A percentile compares a stretch with the other conserved stretches of the same genome.
Conservation (phyloP, 1,284 basidiomycete genomes). For the Sporisorium iseilematis-ciliati region DNA sequence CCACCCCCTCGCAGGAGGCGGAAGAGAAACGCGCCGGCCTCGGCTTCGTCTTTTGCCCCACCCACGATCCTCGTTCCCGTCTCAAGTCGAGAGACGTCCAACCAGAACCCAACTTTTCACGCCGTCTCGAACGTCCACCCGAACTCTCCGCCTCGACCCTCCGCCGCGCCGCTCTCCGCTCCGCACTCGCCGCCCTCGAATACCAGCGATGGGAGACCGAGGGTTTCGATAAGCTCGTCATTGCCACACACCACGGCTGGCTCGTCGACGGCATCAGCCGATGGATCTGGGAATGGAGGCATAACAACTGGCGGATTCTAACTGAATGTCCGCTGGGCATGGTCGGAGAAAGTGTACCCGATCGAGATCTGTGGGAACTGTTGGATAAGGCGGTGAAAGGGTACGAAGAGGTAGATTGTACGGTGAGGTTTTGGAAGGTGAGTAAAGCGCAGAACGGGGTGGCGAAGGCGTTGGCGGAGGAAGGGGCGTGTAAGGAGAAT, state of each 20-base stretch:
- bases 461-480: constrained; percentile 57
- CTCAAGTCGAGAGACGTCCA: constrained; percentile 18
- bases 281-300: constrained; percentile 67
- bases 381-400: constrained; percentile 58
- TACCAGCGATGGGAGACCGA: constrained; percentile 64
- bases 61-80: constrained; percentile 27
- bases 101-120: constrained; percentile 59
- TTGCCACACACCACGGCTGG: constrained; percentile 65
- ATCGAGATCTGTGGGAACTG: constrained; percentile 67
- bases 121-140: constrained; percentile 61
- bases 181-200: constrained; percentile 65
- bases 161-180: constrained; percentile 60
- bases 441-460: constrained; percentile 41
- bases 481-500: constrained; percentile 62
- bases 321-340: constrained; percentile 47
- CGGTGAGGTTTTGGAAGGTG: constrained; percentile 67
- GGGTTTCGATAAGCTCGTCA: constrained; percentile 67
- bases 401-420: constrained; percentile 68
- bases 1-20: background rate
- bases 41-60: constrained; percentile 55
- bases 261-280: constrained; percentile 64
- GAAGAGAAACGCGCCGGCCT: constrained; percentile 52
- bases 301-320: constrained; percentile 62
- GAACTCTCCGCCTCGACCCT: constrained; percentile 39
- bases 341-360: constrained; percentile 62